Conservation (phyloP, 2,329 filamentous ascomycete species). For the Pyrenophora graminea region DNA sequence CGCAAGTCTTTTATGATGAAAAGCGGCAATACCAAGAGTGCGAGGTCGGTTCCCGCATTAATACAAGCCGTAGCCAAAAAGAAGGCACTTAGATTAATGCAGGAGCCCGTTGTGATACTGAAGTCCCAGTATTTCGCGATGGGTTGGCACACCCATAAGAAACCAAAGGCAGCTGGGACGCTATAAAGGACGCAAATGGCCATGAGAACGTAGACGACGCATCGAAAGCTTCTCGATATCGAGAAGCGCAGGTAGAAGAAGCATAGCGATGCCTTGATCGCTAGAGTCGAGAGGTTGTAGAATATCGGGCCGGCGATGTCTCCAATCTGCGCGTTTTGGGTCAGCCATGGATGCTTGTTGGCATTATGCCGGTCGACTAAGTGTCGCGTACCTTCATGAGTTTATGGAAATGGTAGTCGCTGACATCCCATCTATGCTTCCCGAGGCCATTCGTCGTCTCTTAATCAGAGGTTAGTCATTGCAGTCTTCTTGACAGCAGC, state of each 20-base stretch:
- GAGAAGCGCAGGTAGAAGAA: constrained; percentile 21
- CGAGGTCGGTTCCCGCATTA: constrained; percentile 19
- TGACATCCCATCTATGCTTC: constrained; percentile 19
- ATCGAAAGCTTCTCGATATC: constrained; percentile 11
- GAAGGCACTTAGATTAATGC: constrained; percentile 17
- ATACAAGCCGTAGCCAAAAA: constrained; percentile 21
- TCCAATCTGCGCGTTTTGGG: constrained; percentile 14
- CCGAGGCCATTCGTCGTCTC: constrained; percentile 24
- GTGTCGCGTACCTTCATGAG: constrained; percentile 20
- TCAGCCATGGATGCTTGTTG: not conserved
- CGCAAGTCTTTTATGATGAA: constrained; percentile 26
- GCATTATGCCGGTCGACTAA: too few species aligned
- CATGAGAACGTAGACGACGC: constrained; percentile 14
- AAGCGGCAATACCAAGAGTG: constrained; percentile 22
- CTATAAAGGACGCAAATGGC: constrained; percentile 19
- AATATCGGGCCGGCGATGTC: constrained; percentile 21
- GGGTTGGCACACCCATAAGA: constrained; percentile 22
- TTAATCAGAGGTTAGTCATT: constrained; percentile 1
- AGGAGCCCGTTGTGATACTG: constrained; percentile 14
- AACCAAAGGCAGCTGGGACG: constrained; percentile 16
- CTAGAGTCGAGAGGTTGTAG: constrained; percentile 18
- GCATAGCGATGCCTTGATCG: constrained; percentile 20
- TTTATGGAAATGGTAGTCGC: constrained; percentile 12
- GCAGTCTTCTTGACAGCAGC: not conserved
- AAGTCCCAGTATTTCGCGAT: constrained; percentile 25